Percentiles rank a stretch among this genome's conserved stretches.
These are phyloP conservation scores for Macaranga tanarius DNA, from an alignment of 441 rosid species.

Conservation along the genomic window DNA sequence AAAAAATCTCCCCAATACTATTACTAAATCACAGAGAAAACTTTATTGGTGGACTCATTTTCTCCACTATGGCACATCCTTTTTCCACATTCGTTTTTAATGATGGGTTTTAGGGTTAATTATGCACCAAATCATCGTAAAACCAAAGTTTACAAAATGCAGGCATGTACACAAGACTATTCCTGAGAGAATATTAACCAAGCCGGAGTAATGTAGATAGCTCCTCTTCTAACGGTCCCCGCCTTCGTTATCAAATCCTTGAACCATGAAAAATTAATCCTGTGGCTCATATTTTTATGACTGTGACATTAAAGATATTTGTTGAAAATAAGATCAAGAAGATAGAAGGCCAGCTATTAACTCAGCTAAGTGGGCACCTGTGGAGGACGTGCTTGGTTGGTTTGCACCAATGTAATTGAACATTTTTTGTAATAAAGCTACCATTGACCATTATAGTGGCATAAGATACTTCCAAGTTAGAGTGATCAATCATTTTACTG, in stretches of 20 bases:
- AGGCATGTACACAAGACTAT: too few relatives aligned
- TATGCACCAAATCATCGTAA: too few relatives aligned
- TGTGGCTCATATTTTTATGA: constrained; percentile 18
- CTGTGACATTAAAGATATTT: constrained; percentile 19
- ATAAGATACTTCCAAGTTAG: neutral
- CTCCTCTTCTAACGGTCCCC: constrained; percentile 17
- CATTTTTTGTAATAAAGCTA: neutral
- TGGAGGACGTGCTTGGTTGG: neutral
- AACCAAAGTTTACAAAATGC: too few relatives aligned
- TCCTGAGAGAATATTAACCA: neutral
- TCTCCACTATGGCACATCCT: too few relatives aligned
- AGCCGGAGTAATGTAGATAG: neutral
- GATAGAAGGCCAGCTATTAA: neutral
- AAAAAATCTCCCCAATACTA: too few relatives aligned
- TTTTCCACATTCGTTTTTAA: too few relatives aligned
- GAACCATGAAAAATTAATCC: neutral
- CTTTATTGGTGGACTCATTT: too few relatives aligned
- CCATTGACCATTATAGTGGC: neutral
- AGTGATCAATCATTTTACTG: neutral
- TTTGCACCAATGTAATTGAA: neutral
- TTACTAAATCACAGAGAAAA: too few relatives aligned
- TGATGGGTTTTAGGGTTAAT: too few relatives aligned
- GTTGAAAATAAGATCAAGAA: neutral
- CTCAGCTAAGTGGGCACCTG: neutral
- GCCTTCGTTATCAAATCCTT: neutral